Evolutionary conservation across 768 basidiomycete species (phyloP).

Genomic region (Hebeloma cylindrosporum): DNA sequence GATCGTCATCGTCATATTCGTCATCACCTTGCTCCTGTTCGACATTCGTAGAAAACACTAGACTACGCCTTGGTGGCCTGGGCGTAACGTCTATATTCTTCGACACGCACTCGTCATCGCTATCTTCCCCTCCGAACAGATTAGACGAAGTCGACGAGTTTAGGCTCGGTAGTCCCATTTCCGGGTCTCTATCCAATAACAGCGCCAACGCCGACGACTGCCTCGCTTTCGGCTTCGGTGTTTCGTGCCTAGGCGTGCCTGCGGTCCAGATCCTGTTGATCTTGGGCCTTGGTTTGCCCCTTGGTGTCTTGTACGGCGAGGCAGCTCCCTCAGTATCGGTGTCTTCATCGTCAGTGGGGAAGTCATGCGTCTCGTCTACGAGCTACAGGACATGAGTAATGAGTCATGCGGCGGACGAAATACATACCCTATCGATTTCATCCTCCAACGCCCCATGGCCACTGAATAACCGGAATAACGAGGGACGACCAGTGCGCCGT

Average conservation of each 20-base stretch:
- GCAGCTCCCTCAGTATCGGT: constrained; percentile 10
- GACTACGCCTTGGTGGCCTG: constrained; percentile 1
- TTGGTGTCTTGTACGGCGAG: constrained; percentile 20
- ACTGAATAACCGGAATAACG: constrained; percentile 24
- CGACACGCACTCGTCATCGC: background rate
- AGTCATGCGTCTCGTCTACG: constrained; percentile 27
- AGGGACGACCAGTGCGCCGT: constrained; percentile 18
- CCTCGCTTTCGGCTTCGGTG: constrained; percentile 11
- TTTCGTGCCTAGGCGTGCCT: constrained; percentile 23
- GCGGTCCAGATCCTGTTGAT: constrained; percentile 33
- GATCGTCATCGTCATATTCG: constrained; percentile 36
- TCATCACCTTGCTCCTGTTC: constrained; percentile 6
- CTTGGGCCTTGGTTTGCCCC: constrained; percentile 13
- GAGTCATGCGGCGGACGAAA: background rate
- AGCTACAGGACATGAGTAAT: constrained; percentile 13
- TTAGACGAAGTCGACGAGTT: background rate
- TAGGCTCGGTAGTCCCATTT: constrained; percentile 13
- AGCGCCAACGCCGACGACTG: constrained; percentile 20
- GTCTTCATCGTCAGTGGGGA: constrained; percentile 22
- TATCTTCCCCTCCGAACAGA: background rate
- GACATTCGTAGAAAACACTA: background rate
- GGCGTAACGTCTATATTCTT: constrained; percentile 12
- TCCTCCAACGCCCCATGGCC: constrained; percentile 18
- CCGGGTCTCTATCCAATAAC: constrained; percentile 20
- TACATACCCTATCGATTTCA: constrained; percentile 25